These are phyloP conservation scores for Vitis hybrid DNA, from an alignment of 177 flowering plant species.

Conservation along the genomic window DNA sequence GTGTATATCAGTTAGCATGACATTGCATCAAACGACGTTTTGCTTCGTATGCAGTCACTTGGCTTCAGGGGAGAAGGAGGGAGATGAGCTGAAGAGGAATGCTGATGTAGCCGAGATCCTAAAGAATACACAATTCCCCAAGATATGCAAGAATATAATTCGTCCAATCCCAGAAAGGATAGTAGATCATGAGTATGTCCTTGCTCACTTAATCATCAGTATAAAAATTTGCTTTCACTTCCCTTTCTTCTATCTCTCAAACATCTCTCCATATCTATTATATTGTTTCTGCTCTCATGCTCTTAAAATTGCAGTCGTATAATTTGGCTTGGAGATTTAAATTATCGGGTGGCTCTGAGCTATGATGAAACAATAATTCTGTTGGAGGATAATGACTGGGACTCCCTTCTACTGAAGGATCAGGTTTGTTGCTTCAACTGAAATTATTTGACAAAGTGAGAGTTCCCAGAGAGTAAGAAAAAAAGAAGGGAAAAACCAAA, in stretches of 20 bases:
- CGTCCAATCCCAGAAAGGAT: slow-evolving; percentile 65
- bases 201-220: not conserved
- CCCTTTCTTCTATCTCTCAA: not conserved
- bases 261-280: not conserved
- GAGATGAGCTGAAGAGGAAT: slow-evolving; percentile 75
- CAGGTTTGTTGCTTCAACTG: slow-evolving; percentile 53
- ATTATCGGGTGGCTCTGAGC: slow-evolving; percentile 77
- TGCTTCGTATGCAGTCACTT: slow-evolving; percentile 85
- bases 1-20: slow-evolving; percentile 81
- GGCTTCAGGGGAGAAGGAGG: slow-evolving; percentile 92
- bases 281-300: not conserved
- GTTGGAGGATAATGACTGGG: slow-evolving; percentile 88
- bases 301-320: slow-evolving; percentile 51
- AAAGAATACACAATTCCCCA: slow-evolving; percentile 58
- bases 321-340: slow-evolving; percentile 93
- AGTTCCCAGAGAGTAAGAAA: too few species aligned
- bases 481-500: not conserved
- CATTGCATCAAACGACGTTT: slow-evolving; percentile 74
- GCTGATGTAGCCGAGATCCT: slow-evolving; percentile 74
- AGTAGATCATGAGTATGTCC: slow-evolving; percentile 72
- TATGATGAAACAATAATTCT: slow-evolving; percentile 64
- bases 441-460: too few species aligned
- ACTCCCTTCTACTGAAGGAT: slow-evolving; percentile 70
- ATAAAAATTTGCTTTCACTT: not conserved
- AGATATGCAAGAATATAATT: slow-evolving; percentile 57